These are phyloP conservation scores for Prunus mongolica DNA, from an alignment of 306 rosid species.

Conservation along the genomic window DNA sequence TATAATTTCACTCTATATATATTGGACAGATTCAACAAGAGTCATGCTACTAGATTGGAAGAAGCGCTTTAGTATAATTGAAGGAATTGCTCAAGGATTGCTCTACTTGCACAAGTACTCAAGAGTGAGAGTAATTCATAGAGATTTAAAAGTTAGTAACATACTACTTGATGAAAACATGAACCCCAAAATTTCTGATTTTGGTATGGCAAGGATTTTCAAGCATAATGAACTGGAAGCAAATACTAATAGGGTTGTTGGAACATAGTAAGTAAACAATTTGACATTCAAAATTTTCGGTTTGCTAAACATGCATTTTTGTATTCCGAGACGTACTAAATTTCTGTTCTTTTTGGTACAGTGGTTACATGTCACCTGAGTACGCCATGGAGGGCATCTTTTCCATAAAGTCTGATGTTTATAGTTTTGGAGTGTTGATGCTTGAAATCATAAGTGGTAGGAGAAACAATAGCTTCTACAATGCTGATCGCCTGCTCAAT, in stretches of 20 bases:
- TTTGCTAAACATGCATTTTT: not conserved
- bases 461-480: constrained; percentile 2
- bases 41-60: constrained; percentile 20
- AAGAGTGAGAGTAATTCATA: constrained; percentile 15
- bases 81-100: constrained; percentile 3
- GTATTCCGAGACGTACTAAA: not conserved
- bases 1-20: no score
- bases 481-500: not conserved
- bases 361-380: constrained; percentile 28
- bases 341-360: not conserved
- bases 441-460: not conserved
- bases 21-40: constrained; percentile 3
- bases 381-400: not conserved
- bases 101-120: constrained; percentile 25
- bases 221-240: not conserved
- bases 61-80: not conserved
- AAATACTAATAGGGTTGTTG: constrained; percentile 5
- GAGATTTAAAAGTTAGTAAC: constrained; percentile 24
- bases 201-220: constrained; percentile 19
- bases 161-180: constrained; percentile 7
- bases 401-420: constrained; percentile 5
- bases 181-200: constrained; percentile 8
- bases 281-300: no score
- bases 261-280: constrained; percentile 5
- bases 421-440: constrained; percentile 6